Conservation (phyloP, 75 land plant species). For the Picea glauca region DNA sequence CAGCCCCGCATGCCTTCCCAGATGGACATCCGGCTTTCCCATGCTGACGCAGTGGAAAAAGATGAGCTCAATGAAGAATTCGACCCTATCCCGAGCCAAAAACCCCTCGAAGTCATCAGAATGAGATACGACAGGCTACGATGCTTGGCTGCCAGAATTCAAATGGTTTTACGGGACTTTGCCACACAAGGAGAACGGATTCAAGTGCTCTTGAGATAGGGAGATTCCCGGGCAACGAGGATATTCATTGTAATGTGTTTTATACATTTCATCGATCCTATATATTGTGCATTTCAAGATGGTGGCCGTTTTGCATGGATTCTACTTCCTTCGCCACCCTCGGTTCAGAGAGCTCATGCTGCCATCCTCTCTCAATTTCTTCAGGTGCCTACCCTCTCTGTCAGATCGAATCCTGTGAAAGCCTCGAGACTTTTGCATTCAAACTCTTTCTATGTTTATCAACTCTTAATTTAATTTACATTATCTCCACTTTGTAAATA, state of each 20-base stretch:
- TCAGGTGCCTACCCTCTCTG: slow-evolving; percentile 54
- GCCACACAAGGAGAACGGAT: too few relatives aligned
- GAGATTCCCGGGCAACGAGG: too few relatives aligned
- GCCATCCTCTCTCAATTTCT: slow-evolving; percentile 53
- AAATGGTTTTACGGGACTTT: too few relatives aligned
- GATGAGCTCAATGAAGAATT: slow-evolving; percentile 91
- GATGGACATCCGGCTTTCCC: slow-evolving; percentile 82
- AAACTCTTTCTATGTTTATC: too few relatives aligned
- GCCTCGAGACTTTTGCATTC: too few relatives aligned
- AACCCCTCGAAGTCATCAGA: slow-evolving; percentile 34
- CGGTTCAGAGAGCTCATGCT: slow-evolving; percentile 54
- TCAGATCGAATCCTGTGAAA: slow-evolving; percentile 52
- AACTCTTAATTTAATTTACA: too few relatives aligned
- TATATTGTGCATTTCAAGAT: slow-evolving; percentile 57
- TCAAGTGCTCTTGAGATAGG: too few relatives aligned
- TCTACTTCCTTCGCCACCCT: slow-evolving; percentile 56
- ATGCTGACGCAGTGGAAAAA: slow-evolving; percentile 58
- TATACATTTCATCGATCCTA: slow-evolving; percentile 37
- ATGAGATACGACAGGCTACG: too few relatives aligned
- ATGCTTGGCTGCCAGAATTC: too few relatives aligned
- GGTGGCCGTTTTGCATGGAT: slow-evolving; percentile 37
- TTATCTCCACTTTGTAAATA: too few relatives aligned
- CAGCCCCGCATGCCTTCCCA: slow-evolving; percentile 66
- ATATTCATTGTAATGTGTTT: slow-evolving; percentile 37
- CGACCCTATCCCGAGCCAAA: slow-evolving; percentile 51